Percentiles rank a stretch among this genome's conserved stretches.
Evolutionary conservation across 441 rosid species (phyloP).

Genomic region (Theobroma grandiflorum): DNA sequence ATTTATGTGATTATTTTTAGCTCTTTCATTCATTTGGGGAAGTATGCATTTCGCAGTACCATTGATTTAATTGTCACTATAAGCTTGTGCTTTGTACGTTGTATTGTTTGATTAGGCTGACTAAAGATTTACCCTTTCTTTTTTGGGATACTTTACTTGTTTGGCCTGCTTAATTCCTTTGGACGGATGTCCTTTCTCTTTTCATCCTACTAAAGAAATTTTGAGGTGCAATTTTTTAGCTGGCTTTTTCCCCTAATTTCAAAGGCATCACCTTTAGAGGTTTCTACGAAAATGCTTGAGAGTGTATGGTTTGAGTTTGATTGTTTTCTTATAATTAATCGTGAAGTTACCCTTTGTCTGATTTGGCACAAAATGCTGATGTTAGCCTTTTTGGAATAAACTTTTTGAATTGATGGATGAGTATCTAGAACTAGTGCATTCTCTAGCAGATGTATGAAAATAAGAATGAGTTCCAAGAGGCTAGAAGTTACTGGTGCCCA

Average conservation of each 20-base stretch:
- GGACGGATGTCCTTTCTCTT: conserved; percentile 11
- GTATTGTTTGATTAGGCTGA: conserved; percentile 1
- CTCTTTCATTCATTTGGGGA: neutral
- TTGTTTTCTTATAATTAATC: conserved; percentile 5
- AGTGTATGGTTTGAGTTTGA: neutral
- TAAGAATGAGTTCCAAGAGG: neutral
- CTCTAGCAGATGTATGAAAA: neutral
- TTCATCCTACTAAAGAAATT: neutral
- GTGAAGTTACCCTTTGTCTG: neutral
- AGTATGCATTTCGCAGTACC: neutral
- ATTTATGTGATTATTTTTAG: neutral
- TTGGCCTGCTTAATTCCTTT: conserved; percentile 1
- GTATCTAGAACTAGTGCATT: neutral
- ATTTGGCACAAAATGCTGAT: neutral
- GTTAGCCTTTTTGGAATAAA: neutral
- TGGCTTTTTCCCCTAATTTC: neutral
- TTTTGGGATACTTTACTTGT: neutral
- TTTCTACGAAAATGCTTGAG: neutral
- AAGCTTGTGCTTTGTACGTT: neutral
- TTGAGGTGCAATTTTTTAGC: neutral
- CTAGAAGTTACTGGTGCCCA: neutral
- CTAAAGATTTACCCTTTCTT: neutral
- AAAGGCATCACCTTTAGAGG: neutral
- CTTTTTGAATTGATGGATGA: conserved; percentile 3
- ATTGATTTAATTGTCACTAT: neutral